Evolutionary conservation across 2,329 filamentous ascomycete genomes (phyloP), one percentile per base, ranked within the genome.

Genomic region (Apiospora kogelbergensis): DNA sequence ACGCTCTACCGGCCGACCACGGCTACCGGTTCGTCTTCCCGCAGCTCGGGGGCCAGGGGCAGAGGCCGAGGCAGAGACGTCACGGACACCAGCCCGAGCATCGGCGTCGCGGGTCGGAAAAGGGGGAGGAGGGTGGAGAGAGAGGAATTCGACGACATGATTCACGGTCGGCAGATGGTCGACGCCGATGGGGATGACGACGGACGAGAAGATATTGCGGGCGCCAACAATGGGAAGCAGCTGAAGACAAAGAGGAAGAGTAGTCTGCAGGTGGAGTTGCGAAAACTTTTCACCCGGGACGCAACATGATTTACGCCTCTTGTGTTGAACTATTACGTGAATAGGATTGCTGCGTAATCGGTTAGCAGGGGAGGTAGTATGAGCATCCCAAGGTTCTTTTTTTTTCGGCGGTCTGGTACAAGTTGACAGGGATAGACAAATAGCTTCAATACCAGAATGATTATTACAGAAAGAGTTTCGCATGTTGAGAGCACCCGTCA

Each of bases 1-100:
- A 70, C 74, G n/a, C 46, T 71, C 10, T 76, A 76, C 68, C 40
- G 67, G 22, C 67, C 71, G 41, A 44, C 63, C 6, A 26, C 48
- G 17, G 53, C 53, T n/a, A 37, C 30, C 26, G 30, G 15, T 17
- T 60, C 40, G 10, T 13, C 40, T 2, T 42, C 53, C 30, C 30
- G 53, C 17, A 22, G 46, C 57, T 37, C 40, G 63, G 3, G 33
- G 30, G 7, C 57, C 11, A n/a, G 45, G 26, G 5, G n/a, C 15
- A 42, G 40, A 42, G 5, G n/a, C 15, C 15, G 40, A 42, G 13
- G 17, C 13, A 42, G 13, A 15, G 37, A 68, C 11, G n/a, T 26
- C 13, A 37, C n/a, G 13, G 48, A 30, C 22, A 26, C n/a, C 2
- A 70, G 63, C 57, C 33, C 69, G 15, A 70, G 70, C 65, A 66